These are phyloP conservation scores for Effrenium voratum DNA, from an alignment of 73 alveolate genomes.

Conservation along the genomic window DNA sequence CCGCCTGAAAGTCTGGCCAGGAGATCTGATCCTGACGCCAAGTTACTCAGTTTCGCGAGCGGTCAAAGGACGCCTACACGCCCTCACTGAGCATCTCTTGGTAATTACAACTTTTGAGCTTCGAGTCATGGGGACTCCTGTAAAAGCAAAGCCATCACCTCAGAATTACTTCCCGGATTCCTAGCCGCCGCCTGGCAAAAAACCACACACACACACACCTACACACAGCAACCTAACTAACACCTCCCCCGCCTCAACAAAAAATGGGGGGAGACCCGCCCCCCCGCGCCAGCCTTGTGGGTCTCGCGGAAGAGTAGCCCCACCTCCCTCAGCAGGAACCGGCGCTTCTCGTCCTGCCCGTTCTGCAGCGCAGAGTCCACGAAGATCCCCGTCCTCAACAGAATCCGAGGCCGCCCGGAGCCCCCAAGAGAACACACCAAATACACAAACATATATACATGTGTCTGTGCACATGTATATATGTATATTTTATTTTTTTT, in stretches of 20 bases:
- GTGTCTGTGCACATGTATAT: too few relatives aligned
- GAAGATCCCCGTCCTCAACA: conserved; percentile 67
- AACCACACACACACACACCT: not conserved
- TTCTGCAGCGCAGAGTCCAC: conserved; percentile 70
- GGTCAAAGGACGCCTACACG: too few relatives aligned
- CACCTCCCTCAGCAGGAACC: conserved; percentile 59
- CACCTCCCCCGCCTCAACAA: too few relatives aligned
- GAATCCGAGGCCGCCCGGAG: too few relatives aligned
- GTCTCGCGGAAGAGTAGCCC: conserved; percentile 77
- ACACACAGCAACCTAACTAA: too few relatives aligned
- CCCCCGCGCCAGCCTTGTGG: conserved; percentile 31
- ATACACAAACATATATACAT: too few relatives aligned
- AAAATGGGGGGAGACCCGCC: too few relatives aligned
- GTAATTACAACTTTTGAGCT: too few relatives aligned
- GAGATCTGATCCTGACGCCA: conserved; percentile 69
- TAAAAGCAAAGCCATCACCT: not conserved
- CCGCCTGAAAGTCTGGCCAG: conserved; percentile 76
- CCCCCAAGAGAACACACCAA: too few relatives aligned
- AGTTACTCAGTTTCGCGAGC: too few relatives aligned
- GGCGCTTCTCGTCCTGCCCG: conserved; percentile 82
- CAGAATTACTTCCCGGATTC: not conserved
- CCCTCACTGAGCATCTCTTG: too few relatives aligned
- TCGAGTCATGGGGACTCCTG: not conserved
- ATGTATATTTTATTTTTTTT: too few relatives aligned
- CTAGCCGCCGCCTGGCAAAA: not conserved